phyloP scores from a whole-genome alignment of 805 yeast genomes.

The Ogataea pini region DNA sequence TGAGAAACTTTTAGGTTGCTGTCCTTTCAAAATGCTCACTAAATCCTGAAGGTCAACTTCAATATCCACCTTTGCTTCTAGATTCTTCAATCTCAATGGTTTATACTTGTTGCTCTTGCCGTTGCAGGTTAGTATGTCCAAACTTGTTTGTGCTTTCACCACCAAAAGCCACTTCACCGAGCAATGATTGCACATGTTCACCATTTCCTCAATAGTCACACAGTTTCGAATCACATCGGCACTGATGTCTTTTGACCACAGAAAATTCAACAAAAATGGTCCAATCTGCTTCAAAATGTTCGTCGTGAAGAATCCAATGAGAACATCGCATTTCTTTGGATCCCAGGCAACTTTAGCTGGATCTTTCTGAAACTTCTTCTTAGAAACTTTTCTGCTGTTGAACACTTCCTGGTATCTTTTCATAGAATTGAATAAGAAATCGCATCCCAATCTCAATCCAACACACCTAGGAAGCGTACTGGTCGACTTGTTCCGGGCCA shows the following conservation, averaged over 20 bases:
- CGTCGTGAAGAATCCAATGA: slow-evolving; percentile 69
- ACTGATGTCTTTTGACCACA: slow-evolving; percentile 80
- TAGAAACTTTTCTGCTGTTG: slow-evolving; percentile 22
- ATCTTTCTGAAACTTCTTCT: slow-evolving; percentile 39
- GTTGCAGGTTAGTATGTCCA: slow-evolving; percentile 23
- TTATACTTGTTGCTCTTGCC: slow-evolving; percentile 57
- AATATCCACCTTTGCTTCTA: slow-evolving; percentile 58
- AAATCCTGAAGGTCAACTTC: slow-evolving; percentile 78
- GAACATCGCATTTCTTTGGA: slow-evolving; percentile 74
- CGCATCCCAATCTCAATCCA: slow-evolving; percentile 84
- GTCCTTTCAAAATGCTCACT: slow-evolving; percentile 40
- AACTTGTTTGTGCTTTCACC: slow-evolving; percentile 62
- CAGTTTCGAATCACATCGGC: slow-evolving; percentile 64
- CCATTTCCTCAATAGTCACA: slow-evolving; percentile 59
- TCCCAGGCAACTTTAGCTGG: slow-evolving; percentile 39
- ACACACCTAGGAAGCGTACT: slow-evolving; percentile 59
- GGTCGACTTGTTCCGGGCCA: slow-evolving; percentile 51
- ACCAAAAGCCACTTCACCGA: slow-evolving; percentile 78
- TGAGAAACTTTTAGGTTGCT: slow-evolving; percentile 9
- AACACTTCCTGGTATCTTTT: slow-evolving; percentile 45
- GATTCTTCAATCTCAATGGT: slow-evolving; percentile 70
- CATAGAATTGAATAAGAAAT: slow-evolving; percentile 55
- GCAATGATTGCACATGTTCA: slow-evolving; percentile 61
- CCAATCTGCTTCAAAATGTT: slow-evolving; percentile 59
- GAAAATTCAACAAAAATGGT: slow-evolving; percentile 55